Base-by-base conservation (phyloP, 1,139 yeast species). In the Hemisphaericaspora subhashii region DNA sequence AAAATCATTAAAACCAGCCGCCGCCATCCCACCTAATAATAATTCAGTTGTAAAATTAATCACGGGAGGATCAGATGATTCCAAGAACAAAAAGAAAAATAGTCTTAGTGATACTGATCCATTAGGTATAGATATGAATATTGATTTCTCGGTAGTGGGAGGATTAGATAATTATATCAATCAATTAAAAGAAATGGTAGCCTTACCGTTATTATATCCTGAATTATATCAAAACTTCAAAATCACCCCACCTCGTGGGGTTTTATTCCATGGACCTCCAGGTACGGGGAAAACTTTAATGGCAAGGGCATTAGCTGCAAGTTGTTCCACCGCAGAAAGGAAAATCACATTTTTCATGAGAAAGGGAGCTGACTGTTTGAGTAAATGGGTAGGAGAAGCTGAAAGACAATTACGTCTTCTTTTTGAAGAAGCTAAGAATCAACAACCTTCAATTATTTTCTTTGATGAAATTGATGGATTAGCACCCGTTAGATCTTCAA, bases 321-420 rank as follows among this genome's bases (percentile, higher is more conserved):
- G 95, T 50, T 90, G 96, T 54, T 86, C 96, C 0, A 80, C 94
- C 0, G 81, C 86, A 10, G 76, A 77, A 32, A 70, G 86, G 44
- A 92, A 92, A 53, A 90, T 94, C 40, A 88, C 98, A 0, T 94
- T 94, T 57, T 94, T 89, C 62, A 94, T 94, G 99, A 73, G 99
- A 48, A 94, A 94, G 61, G 99, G 99, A 50, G 98, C 98, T 0
- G 99, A 94, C 60, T 87, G 96, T 60, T 68, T 92, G 51, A 86
- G 96, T 38, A 94, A 94, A 65, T 92, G 98, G 98, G 98, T 92
- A 5, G 99, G 99, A 54, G 99, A 92, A 63, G 98, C 98, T 5
- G 99, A 92, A 64, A 76, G 98, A 51, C 97, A 92, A 60, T 71
- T 92, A 46, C 71, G 99, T 44, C 67, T 92, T 33, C 66, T 92